Evolutionary conservation across 1,284 basidiomycete genomes (phyloP), one percentile per base, ranked within the genome.

Genomic region (Rhodotorula sp.): DNA sequence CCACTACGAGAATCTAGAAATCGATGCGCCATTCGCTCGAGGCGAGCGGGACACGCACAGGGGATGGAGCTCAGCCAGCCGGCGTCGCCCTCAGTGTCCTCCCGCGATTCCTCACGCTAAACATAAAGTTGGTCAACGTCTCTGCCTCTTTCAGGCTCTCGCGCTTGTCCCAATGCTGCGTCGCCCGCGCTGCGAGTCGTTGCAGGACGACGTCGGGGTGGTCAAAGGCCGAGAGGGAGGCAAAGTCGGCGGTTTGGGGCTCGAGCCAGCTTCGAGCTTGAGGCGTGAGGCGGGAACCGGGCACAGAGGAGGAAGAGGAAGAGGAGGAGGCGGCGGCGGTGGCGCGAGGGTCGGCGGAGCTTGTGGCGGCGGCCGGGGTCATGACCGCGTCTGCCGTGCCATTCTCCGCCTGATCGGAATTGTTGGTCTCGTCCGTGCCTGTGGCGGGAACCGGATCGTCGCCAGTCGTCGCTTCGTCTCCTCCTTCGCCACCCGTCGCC

Each of bases 101-200:
- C n/a, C 53, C 61, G 4, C 61, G 37, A n/a, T 62, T 54, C 51
- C 61, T 24, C 18, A 62, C 61, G 24, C 33, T 45, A 14, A 67
- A 75, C 69, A 75, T 73, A 18, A 75, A 75, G 56, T 75, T 75
- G 20, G 74, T 75, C 20, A 75, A 48, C 20, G 71, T 73, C 62
- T 75, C 74, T 4, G 69, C 74, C 48, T 75, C 74, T 57, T 75
- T 75, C 61, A 75, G 60, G 33, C 61, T 68, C 12, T 75, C 74
- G 30, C 67, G n/a, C 69, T 73, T 73, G 37, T 71, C 72, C 69
- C 71, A 75, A 24, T 75, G 74, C 56, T 54, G 60, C 57, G 67
- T 71, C 12, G 72, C 71, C 24, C 66, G 59, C 42, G 53, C 58
- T 44, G 74, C 74, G 18, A 75, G 54, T 22, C 74, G 51, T 20